phyloP scores from a whole-genome alignment of 108 stramenopile genomes.

The Parietichytrium sp. region DNA sequence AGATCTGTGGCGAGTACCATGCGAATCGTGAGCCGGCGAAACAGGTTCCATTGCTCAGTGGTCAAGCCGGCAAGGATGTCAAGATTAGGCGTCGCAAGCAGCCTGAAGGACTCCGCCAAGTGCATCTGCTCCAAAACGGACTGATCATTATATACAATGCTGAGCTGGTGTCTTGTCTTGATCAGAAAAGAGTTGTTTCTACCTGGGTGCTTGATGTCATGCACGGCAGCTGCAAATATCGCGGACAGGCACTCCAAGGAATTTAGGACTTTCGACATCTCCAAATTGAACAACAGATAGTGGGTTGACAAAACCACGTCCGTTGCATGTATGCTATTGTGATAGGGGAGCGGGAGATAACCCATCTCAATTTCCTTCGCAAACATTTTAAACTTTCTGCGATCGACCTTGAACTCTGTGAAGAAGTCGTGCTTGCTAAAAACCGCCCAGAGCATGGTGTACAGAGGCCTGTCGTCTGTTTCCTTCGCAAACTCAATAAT shows the following conservation, averaged over 20 bases:
- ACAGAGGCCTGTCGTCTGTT: slow-evolving; percentile 1
- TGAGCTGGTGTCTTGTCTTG: slow-evolving; percentile 49
- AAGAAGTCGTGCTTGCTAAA: slow-evolving; percentile 23
- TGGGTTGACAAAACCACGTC: slow-evolving; percentile 56
- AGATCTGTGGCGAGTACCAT: slow-evolving; percentile 61
- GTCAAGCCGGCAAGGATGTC: slow-evolving; percentile 45
- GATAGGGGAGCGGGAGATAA: slow-evolving; percentile 45
- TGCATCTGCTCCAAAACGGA: slow-evolving; percentile 65
- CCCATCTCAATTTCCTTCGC: not conserved
- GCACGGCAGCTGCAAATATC: slow-evolving; percentile 57
- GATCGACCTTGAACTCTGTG: slow-evolving; percentile 16
- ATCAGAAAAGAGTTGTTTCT: slow-evolving; percentile 61
- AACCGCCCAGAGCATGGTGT: slow-evolving; percentile 5
- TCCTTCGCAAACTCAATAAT: not conserved
- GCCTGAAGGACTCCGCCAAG: slow-evolving; percentile 53
- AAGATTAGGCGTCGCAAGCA: slow-evolving; percentile 47
- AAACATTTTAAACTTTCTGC: not conserved
- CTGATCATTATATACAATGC: slow-evolving; percentile 60
- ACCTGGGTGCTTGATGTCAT: slow-evolving; percentile 67
- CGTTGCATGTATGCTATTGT: slow-evolving; percentile 58
- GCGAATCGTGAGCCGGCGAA: slow-evolving; percentile 46
- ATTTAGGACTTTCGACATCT: not conserved
- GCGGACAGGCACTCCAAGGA: slow-evolving; percentile 47
- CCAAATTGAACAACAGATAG: slow-evolving; percentile 46
- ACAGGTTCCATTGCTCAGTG: not conserved